Conservation (phyloP, 495 filamentous ascomycete species). For the Neurospora sp. region DNA sequence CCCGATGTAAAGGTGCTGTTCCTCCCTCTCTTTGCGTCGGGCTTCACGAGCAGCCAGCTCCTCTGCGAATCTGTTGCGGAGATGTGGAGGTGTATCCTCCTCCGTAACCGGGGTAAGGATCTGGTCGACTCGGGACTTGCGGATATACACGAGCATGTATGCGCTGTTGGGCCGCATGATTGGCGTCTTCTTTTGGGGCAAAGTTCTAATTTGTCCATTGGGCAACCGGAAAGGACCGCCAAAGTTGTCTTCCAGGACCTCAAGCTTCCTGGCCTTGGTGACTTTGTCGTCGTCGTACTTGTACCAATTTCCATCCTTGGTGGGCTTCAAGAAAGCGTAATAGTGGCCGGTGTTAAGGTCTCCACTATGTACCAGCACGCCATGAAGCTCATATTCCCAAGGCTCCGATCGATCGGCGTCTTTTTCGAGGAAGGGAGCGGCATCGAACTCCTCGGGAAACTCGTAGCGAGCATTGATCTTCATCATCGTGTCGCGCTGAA, state of each 20-base stretch:
- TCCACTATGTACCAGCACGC: constrained; percentile 92
- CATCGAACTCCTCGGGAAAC: constrained; percentile 90
- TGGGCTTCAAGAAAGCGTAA: constrained; percentile 92
- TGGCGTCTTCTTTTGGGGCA: constrained; percentile 34
- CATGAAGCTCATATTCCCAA: constrained; percentile 86
- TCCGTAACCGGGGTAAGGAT: constrained; percentile 65
- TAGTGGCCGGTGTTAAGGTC: constrained; percentile 98
- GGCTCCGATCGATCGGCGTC: constrained; percentile 82
- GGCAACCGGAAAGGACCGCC: constrained; percentile 72
- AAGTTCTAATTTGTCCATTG: constrained; percentile 27
- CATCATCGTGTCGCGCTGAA: constrained; percentile 93
- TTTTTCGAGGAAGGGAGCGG: constrained; percentile 74
- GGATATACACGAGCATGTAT: constrained; percentile 98
- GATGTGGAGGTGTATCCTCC: constrained; percentile 72
- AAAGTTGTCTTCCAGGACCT: constrained; percentile 93
- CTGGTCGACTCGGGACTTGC: constrained; percentile 70
- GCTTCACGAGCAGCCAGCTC: constrained; percentile 67
- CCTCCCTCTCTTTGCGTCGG: constrained; percentile 75
- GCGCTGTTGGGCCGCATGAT: constrained; percentile 56
- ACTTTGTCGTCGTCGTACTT: constrained; percentile 97
- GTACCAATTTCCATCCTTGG: constrained; percentile 88
- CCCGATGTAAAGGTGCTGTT: constrained; percentile 82
- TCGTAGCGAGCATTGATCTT: constrained; percentile 98
- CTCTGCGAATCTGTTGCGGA: constrained; percentile 68
- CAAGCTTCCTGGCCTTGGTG: constrained; percentile 80